These are phyloP conservation scores for Venturia nashicola DNA, from an alignment of 2,329 filamentous ascomycete species.

Conservation along the genomic window DNA sequence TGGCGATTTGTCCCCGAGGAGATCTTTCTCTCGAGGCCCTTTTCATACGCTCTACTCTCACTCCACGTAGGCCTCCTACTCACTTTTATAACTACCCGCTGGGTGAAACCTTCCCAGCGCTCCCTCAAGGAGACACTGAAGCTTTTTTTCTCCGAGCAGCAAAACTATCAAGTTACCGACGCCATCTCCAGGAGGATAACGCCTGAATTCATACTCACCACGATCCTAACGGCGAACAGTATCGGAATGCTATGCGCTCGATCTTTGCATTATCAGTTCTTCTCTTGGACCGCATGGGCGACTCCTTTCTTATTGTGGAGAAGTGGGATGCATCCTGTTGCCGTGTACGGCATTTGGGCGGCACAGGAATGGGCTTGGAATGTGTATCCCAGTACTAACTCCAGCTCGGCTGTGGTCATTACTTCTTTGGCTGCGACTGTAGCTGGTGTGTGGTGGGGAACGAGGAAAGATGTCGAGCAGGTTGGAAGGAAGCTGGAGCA, in stretches of 20 bases:
- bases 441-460: conserved; percentile 47
- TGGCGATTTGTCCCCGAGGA: conserved; percentile 91
- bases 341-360: conserved; percentile 59
- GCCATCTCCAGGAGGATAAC: conserved; percentile 43
- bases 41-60: conserved; percentile 54
- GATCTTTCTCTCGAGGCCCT: conserved; percentile 58
- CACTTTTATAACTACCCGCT: conserved; percentile 54
- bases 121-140: conserved; percentile 43
- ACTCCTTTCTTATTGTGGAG: conserved; percentile 81
- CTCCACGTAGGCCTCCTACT: conserved; percentile 54
- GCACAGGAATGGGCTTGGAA: conserved; percentile 92
- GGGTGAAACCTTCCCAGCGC: conserved; percentile 57
- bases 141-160: conserved; percentile 25
- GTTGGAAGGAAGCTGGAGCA: background rate
- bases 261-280: conserved; percentile 92
- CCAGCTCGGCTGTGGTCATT: conserved; percentile 58
- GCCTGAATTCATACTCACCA: conserved; percentile 62
- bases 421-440: conserved; percentile 56
- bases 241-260: conserved; percentile 78
- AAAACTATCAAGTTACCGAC: conserved; percentile 15
- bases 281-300: conserved; percentile 79
- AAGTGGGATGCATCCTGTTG: conserved; percentile 52
- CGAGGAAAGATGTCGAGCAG: conserved; percentile 18
- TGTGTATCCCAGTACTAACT: conserved; percentile 67
- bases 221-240: conserved; percentile 61